Evolutionary conservation across 768 basidiomycete species (phyloP), one percentile per base, ranked within the genome.

Genomic region (Tulasnella calospora): DNA sequence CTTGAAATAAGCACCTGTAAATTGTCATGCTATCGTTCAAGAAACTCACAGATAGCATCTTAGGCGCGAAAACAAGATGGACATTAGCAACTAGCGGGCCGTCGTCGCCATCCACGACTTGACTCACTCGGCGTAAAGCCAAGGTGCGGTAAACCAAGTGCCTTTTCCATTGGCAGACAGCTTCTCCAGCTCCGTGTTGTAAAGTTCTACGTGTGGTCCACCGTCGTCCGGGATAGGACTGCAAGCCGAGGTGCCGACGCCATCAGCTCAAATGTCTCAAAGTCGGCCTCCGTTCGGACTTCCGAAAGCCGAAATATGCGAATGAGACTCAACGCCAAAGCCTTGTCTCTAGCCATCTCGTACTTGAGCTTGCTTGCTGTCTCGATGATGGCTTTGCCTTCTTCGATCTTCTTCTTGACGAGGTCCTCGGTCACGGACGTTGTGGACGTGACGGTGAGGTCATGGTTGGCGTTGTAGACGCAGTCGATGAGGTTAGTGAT

Each of bases 121-220:
- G 75, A 85, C 92, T 81, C 86, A 98, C 92, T 98, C 97, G 78
- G 95, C 95, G 83, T 88, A 98, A n/a, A 99, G 87, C 97, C 97
- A 99, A 1, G 96, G 94, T 8, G 94, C 90, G 10, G 89, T 92
- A 83, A 94, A 95, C 97, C 97, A 99, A 0, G 92, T 93, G 79
- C 91, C 88, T 81, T 87, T 86, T 3, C 84, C 83, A 0, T 86
- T 83, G 36, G 85, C 83, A 0, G 85, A 85, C 1, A 93, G 87
- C 0, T 84, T 83, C 7, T 83, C 83, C 17, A 99, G 86, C 80
- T 95, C 92, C 0, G 85, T 81, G 81, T 99, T 98, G 85, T 95
- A 99, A n/a, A 87, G 84, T 0, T 89, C 87, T 6, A 89, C 85
- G 74, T 89, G 87, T n/a, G 89, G 83, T 71, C 92, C 94, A 0